phyloP scores from a whole-genome alignment of 2,329 filamentous ascomycete species.

The Plenodomus biglobosus region DNA sequence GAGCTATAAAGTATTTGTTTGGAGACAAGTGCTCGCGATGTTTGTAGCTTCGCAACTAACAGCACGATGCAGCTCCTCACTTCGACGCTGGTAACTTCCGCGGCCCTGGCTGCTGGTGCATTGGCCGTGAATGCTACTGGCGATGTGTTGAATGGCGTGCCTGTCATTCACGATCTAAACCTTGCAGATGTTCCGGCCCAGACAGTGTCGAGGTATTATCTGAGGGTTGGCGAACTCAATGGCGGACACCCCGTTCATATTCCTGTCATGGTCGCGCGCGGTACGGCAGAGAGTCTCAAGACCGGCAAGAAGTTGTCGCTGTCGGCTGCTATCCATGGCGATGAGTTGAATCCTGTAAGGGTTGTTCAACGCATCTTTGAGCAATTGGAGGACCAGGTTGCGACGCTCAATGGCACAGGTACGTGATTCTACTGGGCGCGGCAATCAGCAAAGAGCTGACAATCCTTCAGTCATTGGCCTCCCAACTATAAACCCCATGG shows the following conservation, averaged over 20 bases:
- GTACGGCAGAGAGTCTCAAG: constrained; percentile 40
- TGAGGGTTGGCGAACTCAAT: constrained; percentile 44
- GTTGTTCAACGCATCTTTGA: constrained; percentile 43
- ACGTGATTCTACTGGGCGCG: background rate
- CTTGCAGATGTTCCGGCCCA: constrained; percentile 42
- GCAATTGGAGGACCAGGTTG: constrained; percentile 30
- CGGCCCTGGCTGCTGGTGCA: constrained; percentile 19
- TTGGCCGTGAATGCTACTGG: constrained; percentile 34
- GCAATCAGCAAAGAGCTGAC: constrained; percentile 4
- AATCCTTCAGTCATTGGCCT: constrained; percentile 39
- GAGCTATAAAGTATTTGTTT: constrained; percentile 11
- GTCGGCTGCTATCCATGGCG: constrained; percentile 44
- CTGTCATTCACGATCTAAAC: constrained; percentile 39
- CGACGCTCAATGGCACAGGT: constrained; percentile 43
- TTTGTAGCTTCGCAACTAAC: constrained; percentile 2
- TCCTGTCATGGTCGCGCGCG: constrained; percentile 44
- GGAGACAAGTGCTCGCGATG: background rate
- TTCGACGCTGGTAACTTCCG: constrained; percentile 18
- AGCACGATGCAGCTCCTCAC: constrained; percentile 30
- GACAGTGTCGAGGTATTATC: constrained; percentile 42
- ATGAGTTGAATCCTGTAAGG: constrained; percentile 44
- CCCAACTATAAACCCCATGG: constrained; percentile 44
- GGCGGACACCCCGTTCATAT: constrained; percentile 43
- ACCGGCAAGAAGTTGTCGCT: constrained; percentile 43
- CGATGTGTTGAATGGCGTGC: constrained; percentile 37